A percentile compares a stretch with the other conserved stretches of the same genome.
These are phyloP conservation scores for Malus hybrid DNA, from an alignment of 331 rosid species.

Conservation along the genomic window DNA sequence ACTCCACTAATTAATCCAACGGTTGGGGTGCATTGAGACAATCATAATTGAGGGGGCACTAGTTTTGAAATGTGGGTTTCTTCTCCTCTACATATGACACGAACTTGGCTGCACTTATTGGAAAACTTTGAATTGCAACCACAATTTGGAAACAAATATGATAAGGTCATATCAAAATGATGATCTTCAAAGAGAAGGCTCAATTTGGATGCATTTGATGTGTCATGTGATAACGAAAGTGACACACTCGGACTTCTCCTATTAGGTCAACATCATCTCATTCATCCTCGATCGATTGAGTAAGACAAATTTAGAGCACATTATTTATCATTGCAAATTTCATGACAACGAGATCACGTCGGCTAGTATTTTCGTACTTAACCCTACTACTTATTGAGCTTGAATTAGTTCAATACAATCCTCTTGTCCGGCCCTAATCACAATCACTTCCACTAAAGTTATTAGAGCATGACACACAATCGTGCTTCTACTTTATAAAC, in stretches of 20 bases:
- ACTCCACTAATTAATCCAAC: too few relatives aligned
- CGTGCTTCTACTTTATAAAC: neutral
- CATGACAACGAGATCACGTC: neutral
- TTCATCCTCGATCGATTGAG: neutral
- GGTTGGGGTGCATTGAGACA: too few relatives aligned
- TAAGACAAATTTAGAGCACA: neutral
- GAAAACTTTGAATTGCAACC: neutral
- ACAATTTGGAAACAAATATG: neutral
- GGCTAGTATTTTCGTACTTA: neutral
- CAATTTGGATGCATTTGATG: neutral
- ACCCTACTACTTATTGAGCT: neutral
- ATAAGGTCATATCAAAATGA: neutral
- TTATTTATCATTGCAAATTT: neutral
- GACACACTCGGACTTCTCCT: neutral
- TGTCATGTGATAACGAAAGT: constrained; percentile 7
- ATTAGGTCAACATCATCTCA: constrained; percentile 3
- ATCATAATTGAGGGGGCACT: too few relatives aligned
- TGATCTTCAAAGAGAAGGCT: neutral
- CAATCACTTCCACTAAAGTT: too few relatives aligned
- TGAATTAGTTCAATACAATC: too few relatives aligned
- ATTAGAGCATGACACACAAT: too few relatives aligned
- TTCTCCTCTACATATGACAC: neutral
- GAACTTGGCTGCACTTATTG: neutral
- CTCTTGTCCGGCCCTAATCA: too few relatives aligned
- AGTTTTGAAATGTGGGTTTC: too few relatives aligned